Conservation (phyloP, 768 basidiomycete species). For the Kwoniella pini region DNA sequence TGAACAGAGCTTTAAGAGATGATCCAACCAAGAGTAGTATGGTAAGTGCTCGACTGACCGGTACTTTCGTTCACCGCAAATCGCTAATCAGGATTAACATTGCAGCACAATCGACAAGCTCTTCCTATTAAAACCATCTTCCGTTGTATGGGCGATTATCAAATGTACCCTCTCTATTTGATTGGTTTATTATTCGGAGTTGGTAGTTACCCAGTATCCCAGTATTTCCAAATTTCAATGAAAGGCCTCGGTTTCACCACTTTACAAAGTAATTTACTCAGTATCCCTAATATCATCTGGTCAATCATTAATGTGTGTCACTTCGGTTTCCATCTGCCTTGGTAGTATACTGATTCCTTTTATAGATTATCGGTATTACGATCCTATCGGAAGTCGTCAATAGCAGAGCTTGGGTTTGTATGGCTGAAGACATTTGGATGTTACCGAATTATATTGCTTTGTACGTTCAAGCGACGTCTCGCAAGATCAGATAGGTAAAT, state of each 20-base stretch:
- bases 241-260: conserved; percentile 50
- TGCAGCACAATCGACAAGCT: conserved; percentile 57
- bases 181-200: conserved; percentile 53
- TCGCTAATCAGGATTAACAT: neutral
- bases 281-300: conserved; percentile 46
- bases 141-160: conserved; percentile 44
- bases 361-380: conserved; percentile 24
- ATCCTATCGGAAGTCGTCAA: conserved; percentile 30
- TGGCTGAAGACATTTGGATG: conserved; percentile 52
- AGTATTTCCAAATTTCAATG: conserved; percentile 50
- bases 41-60: conserved; percentile 10
- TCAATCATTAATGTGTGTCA: conserved; percentile 43
- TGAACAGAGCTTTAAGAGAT: conserved; percentile 42
- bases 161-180: conserved; percentile 52
- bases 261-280: conserved; percentile 51
- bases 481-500: too few species aligned
- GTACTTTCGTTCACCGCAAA: neutral
- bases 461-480: neutral
- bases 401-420: conserved; percentile 31
- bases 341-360: neutral
- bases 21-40: conserved; percentile 33
- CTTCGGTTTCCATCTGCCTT: conserved; percentile 55
- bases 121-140: conserved; percentile 41
- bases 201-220: conserved; percentile 36
- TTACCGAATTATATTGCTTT: conserved; percentile 49